Evolutionary conservation across 108 stramenopile species (phyloP), one percentile per base, ranked within the genome.

Genomic region (Cyclostephanos invisitatus): DNA sequence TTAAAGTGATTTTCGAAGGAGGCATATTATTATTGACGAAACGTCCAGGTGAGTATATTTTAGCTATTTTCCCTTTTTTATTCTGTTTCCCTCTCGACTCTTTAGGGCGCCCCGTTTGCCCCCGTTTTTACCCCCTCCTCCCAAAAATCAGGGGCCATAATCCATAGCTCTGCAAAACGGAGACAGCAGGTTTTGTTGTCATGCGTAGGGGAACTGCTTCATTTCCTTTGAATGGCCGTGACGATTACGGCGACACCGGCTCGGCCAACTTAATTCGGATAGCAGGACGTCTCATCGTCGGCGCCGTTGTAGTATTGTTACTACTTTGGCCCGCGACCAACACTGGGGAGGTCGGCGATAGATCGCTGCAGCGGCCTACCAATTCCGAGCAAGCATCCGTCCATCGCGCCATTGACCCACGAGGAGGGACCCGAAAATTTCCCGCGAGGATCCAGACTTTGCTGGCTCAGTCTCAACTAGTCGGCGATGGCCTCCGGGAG

Each of bases 401-500:
- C 53, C 46, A 47, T 24, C 46, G 22, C 56, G 55, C 18, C 47
- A 38, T 44, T 47, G 80, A 80, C 44, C 80, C 80, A 27, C 67
- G 72, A 48, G 67, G 68, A 57, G 55, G 72, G 37, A 80, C 72
- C 15, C 66, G 78, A 5, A 80, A 74, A 80, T 60, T 80, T 17
- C 72, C 78, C 21, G 73, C 63, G 11, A 75, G 92, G 40, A 29
- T 93, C 27, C 72, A 82, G 69, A 55, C 62, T 21, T 59, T 91
- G 6, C 68, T 89, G 10, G 80, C 86, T 2, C 86, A 82, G 44
- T 75, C 82, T 38, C 77, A 89, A 80, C 80, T 94, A 51, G 86
- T 94, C 11, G 93, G 93, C 10, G 86, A 88, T 62, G 86, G 85
- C n/a, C 57, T 94, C 11, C 64, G 51, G n/a, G 87, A 90, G 59